phyloP scores from a whole-genome alignment of 2,329 filamentous ascomycete species.

The Septoria petroselini region DNA sequence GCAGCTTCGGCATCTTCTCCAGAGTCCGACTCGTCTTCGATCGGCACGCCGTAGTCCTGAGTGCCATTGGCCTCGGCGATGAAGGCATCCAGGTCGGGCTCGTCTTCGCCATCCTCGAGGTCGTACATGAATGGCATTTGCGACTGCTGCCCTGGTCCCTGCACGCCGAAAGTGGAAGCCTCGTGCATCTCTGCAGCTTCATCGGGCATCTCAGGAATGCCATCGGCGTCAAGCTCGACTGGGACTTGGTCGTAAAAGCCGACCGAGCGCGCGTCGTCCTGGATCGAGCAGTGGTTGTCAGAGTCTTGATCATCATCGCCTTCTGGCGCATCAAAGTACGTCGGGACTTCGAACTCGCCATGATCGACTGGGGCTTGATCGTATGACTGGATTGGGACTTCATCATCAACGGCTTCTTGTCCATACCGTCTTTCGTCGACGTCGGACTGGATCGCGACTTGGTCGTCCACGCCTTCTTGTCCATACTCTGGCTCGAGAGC shows the following conservation, averaged over 20 bases:
- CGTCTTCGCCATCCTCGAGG: not conserved
- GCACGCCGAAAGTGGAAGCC: not conserved
- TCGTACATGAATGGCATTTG: not conserved
- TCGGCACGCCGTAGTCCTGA: not conserved
- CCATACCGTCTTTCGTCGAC: no score
- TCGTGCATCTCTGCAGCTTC: not conserved
- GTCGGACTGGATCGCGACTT: not conserved
- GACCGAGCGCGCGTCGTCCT: no score
- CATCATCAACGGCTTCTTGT: no score
- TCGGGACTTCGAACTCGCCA: no score
- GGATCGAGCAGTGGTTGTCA: no score
- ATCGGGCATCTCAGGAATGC: not conserved
- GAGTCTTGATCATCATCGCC: no score
- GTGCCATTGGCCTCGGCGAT: slow-evolving; percentile 8
- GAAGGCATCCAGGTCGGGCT: slow-evolving; percentile 2
- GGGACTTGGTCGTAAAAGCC: no score
- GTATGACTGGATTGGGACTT: no score
- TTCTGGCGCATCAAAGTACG: no score
- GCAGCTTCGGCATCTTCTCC: not conserved
- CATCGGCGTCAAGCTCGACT: not conserved
- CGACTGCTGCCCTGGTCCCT: not conserved
- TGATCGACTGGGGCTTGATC: no score
- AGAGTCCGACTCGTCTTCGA: not conserved
- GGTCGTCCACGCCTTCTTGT: slow-evolving; percentile 7
- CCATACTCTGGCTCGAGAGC: not conserved